These are phyloP conservation scores for Malassezia slooffiae DNA, from an alignment of 1,284 basidiomycete species.

Conservation along the genomic window DNA sequence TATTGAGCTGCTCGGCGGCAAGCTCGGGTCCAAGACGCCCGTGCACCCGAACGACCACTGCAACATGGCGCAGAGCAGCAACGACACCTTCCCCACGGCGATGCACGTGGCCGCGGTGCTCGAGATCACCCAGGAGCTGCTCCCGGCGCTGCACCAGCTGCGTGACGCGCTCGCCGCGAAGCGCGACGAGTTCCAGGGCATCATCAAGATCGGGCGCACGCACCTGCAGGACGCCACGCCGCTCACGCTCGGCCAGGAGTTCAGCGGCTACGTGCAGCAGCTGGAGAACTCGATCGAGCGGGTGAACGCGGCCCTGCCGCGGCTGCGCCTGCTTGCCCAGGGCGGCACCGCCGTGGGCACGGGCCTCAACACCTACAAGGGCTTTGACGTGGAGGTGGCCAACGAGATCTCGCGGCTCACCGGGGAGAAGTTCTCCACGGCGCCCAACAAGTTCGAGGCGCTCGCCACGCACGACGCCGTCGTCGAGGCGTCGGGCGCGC, in stretches of 20 bases:
- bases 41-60: constrained; percentile 99
- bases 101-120: constrained; percentile 97
- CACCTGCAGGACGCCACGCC: constrained; percentile 96
- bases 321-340: constrained; percentile 82
- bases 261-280: constrained; percentile 95
- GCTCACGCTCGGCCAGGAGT: constrained; percentile 94
- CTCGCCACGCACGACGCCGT: constrained; percentile 93
- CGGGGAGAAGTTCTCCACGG: constrained; percentile 81
- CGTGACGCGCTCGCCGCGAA: constrained; percentile 69
- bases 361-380: constrained; percentile 89
- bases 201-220: constrained; percentile 98
- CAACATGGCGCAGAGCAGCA: constrained; percentile 98
- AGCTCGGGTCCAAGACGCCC: constrained; percentile 89
- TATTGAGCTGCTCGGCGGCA: constrained; percentile 89
- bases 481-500: constrained; percentile 88
- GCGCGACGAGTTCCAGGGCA: constrained; percentile 54
- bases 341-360: constrained; percentile 96
- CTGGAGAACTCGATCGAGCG: constrained; percentile 80
- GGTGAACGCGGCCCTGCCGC: constrained; percentile 69
- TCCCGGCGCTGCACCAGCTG: constrained; percentile 77
- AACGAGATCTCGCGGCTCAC: constrained; percentile 84
- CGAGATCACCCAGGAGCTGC: constrained; percentile 67
- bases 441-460: constrained; percentile 99
- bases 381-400: constrained; percentile 91
- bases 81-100: constrained; percentile 97